These are phyloP conservation scores for Phytophthora agathidicida DNA, from an alignment of 352 stramenopile genomes.

Conservation along the genomic window DNA sequence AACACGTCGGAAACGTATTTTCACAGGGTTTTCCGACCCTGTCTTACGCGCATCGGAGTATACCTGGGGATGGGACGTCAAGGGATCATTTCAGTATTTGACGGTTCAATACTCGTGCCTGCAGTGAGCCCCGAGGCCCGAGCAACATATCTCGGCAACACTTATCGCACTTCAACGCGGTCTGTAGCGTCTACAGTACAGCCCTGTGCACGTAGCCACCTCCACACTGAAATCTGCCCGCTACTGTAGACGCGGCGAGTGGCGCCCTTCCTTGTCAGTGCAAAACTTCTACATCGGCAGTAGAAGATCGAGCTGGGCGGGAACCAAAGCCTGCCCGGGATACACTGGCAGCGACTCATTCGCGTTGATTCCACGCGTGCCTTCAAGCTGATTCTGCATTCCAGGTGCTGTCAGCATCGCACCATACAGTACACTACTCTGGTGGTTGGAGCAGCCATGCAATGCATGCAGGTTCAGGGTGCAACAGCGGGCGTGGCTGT, in stretches of 20 bases:
- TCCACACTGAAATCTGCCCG: not conserved
- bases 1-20: constrained; percentile 11
- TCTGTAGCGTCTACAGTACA: too few species aligned
- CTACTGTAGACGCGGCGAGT: not conserved
- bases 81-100: constrained; percentile 4
- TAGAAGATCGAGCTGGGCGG: constrained; percentile 1
- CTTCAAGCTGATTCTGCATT: too few species aligned
- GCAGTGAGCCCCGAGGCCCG: too few species aligned
- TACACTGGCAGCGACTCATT: constrained; percentile 1
- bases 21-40: constrained; percentile 23
- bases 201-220: constrained; percentile 30
- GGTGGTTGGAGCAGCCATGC: too few species aligned
- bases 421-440: too few species aligned
- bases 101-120: too few species aligned
- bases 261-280: constrained; percentile 24
- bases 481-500: not conserved
- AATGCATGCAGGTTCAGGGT: too few species aligned
- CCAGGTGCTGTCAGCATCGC: too few species aligned
- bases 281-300: constrained; percentile 21
- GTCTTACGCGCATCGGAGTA: constrained; percentile 17
- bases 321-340: not conserved
- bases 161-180: constrained; percentile 17
- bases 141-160: constrained; percentile 4
- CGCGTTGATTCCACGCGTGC: not conserved
- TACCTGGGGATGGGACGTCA: constrained; percentile 8